phyloP scores from a whole-genome alignment of 1,284 basidiomycete species.

The Entoloma clypeatum region DNA sequence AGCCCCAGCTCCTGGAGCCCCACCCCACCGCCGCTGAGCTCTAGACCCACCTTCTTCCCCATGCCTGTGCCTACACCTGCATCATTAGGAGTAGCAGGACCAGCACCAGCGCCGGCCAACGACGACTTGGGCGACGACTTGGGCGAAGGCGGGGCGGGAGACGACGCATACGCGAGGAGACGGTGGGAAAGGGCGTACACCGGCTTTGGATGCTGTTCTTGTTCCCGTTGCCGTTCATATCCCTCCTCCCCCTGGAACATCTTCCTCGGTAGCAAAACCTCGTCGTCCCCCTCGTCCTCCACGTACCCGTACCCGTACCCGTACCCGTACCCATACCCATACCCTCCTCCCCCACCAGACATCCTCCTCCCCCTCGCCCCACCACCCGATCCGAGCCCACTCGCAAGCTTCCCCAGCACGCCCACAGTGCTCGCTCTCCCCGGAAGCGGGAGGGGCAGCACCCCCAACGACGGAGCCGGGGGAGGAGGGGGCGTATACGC shows the following conservation, averaged over 20 bases:
- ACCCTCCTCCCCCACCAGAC: not conserved
- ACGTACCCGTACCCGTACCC: too few species aligned
- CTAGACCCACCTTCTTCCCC: constrained; percentile 22
- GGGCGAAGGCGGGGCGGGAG: constrained; percentile 31
- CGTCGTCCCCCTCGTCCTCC: too few species aligned
- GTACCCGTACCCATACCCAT: not conserved
- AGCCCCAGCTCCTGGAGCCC: constrained; percentile 54
- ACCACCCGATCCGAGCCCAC: constrained; percentile 1
- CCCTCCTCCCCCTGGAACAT: constrained; percentile 6
- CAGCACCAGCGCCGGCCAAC: constrained; percentile 15
- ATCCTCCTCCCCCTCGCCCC: not conserved
- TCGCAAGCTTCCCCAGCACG: constrained; percentile 10
- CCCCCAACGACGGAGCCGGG: constrained; percentile 1
- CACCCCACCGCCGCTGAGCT: constrained; percentile 26
- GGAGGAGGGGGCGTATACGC: constrained; percentile 30
- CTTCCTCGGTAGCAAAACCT: constrained; percentile 18
- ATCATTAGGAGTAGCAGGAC: constrained; percentile 23
- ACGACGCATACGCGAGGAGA: constrained; percentile 59
- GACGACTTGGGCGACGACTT: constrained; percentile 18
- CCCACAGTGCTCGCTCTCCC: not conserved
- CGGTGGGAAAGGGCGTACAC: constrained; percentile 60
- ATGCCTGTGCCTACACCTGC: constrained; percentile 19
- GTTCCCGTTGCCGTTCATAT: constrained; percentile 3
- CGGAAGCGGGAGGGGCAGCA: not conserved
- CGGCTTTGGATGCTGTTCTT: constrained; percentile 31